Conservation (phyloP, 768 basidiomycete genomes). For the Termitomyces sp. region DNA sequence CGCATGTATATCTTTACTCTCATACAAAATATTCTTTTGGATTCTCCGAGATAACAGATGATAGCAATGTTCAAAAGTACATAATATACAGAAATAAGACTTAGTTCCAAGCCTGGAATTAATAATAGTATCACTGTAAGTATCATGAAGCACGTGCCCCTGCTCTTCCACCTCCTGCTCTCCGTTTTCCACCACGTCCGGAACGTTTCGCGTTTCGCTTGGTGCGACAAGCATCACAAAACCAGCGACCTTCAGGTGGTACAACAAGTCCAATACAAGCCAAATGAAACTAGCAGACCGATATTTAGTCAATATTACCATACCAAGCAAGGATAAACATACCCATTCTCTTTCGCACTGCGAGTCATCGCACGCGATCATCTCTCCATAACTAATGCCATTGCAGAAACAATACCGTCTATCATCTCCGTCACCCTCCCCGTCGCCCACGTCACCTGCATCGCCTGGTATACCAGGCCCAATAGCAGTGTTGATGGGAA, state of each 20-base stretch:
- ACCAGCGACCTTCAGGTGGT: constrained; percentile 71
- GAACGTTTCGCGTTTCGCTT: constrained; percentile 50
- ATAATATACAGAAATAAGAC: constrained; percentile 11
- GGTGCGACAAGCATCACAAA: constrained; percentile 58
- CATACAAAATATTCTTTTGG: not conserved
- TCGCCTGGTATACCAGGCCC: constrained; percentile 27
- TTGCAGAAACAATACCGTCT: constrained; percentile 84
- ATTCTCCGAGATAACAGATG: not conserved
- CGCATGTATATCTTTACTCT: constrained; percentile 1
- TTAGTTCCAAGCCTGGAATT: constrained; percentile 1
- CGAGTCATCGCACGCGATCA: constrained; percentile 89
- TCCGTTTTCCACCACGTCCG: constrained; percentile 48
- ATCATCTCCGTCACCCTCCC: constrained; percentile 54
- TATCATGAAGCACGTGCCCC: constrained; percentile 8
- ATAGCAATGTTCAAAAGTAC: constrained; percentile 3
- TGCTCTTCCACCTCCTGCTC: constrained; percentile 17
- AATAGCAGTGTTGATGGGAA: constrained; percentile 21
- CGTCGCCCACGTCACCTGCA: constrained; percentile 36
- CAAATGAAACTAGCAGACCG: constrained; percentile 63
- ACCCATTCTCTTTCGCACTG: constrained; percentile 90
- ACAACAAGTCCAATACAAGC: constrained; percentile 62
- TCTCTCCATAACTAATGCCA: constrained; percentile 82
- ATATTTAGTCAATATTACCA: constrained; percentile 5
- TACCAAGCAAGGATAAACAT: constrained; percentile 27
- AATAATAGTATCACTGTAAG: constrained; percentile 2